Evolutionary conservation across 2,329 filamentous ascomycete species (phyloP), one percentile per base, ranked within the genome.

Genomic region (Penicillium vulpinum): DNA sequence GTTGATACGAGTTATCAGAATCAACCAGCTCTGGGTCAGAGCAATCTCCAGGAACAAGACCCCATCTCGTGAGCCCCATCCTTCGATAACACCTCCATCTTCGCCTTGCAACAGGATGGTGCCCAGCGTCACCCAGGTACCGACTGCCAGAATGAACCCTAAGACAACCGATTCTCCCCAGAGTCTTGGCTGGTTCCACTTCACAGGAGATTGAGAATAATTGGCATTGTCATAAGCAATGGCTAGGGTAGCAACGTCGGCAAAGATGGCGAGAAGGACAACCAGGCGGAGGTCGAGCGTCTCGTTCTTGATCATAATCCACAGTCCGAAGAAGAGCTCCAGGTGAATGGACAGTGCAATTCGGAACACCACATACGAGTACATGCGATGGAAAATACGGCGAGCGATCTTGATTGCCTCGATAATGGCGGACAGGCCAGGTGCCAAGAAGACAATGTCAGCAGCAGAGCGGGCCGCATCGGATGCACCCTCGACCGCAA

Each of bases 351-450:
- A 96, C 70, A 96, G 80, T 47, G 92, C 91, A 71, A 96, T 96
- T 84, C 92, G 90, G 82, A 96, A 96, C 70, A 96, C 89, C 65
- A 96, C 90, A 81, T 96, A 96, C 58, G 91, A 89, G 80, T 96
- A 94, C 91, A 96, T 96, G 70, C 92, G 90, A 80, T 96, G 91
- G 83, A 96, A 96, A 76, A 96, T 96, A 77, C 95, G 91, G 70
- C 92, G 90, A 31, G 91, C 93, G 65, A 90, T 95, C 82, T 96
- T 96, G 67, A 96, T 84, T 59, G 91, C 91, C 74, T 95, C 91
- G 69, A 96, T 95, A 75, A 96, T 95, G 62, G 91, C 90, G 77
- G 91, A 92, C 61, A 96, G 87, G 81, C 91, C 92, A 54, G 91
- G 91, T 67, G 90, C 91, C 73, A 96, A 85, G 84, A 96, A 96